A percentile compares a stretch with the other conserved stretches of the same genome.
phyloP scores from a whole-genome alignment of 1,284 basidiomycete species.

The Rhodotorula sp. region DNA sequence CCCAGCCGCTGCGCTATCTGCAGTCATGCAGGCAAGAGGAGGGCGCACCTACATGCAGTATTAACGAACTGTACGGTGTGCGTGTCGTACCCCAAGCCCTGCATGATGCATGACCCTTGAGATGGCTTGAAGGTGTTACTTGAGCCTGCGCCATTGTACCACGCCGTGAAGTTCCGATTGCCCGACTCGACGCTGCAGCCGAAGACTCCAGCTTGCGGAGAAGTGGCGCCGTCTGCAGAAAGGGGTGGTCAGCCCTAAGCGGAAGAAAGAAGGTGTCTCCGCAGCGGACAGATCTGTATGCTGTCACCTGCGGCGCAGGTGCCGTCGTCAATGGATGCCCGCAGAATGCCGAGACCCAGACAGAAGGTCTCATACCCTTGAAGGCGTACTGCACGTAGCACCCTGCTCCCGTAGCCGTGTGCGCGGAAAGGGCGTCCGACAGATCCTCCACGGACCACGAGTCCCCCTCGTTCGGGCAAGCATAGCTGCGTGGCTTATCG shows the following conservation, averaged over 20 bases:
- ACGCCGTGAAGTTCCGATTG: not conserved
- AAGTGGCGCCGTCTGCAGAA: constrained; percentile 17
- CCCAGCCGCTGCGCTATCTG: no score
- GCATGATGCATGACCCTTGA: constrained; percentile 9
- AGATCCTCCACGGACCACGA: constrained; percentile 10
- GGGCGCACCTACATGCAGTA: constrained; percentile 4
- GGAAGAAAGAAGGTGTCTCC: not conserved
- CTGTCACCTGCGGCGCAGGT: constrained; percentile 5
- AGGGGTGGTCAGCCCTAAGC: no score
- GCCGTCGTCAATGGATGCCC: no score
- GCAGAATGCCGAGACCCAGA: no score
- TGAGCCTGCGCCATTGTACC: constrained; percentile 10
- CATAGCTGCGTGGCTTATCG: not conserved
- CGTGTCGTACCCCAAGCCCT: constrained; percentile 14
- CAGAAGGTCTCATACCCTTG: not conserved
- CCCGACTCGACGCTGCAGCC: constrained; percentile 14
- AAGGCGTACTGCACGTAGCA: constrained; percentile 17
- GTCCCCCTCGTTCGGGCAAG: constrained; percentile 10
- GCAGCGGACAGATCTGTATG: constrained; percentile 18
- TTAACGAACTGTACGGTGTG: constrained; percentile 22
- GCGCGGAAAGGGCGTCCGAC: constrained; percentile 6
- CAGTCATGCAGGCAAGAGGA: no score
- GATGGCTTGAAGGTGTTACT: constrained; percentile 13
- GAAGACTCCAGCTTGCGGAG: constrained; percentile 12
- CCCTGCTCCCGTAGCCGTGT: constrained; percentile 13